Evolutionary conservation across 1,284 basidiomycete genomes (phyloP).

Genomic region (Naganishia sp.): DNA sequence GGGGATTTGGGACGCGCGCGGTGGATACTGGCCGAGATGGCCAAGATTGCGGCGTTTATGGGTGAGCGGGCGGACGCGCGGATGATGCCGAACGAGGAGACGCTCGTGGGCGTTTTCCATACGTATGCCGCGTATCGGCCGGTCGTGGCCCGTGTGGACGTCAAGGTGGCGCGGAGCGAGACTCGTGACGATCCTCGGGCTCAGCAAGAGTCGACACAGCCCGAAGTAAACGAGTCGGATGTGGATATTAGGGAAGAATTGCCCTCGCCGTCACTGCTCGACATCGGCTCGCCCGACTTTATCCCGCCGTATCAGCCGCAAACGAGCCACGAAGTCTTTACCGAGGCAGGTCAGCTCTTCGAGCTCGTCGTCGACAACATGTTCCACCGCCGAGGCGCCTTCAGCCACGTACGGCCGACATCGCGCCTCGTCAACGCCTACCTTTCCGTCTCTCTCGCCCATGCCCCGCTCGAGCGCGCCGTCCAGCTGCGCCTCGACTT

Average conservation of each 20-base stretch:
- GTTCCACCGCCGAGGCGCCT: constrained; percentile 46
- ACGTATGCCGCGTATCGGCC: constrained; percentile 80
- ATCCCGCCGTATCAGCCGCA: constrained; percentile 59
- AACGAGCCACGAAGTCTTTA: constrained; percentile 69
- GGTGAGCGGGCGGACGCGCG: constrained; percentile 32
- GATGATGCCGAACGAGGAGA: constrained; percentile 64
- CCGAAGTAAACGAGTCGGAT: constrained; percentile 10
- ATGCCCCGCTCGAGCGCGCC: constrained; percentile 58
- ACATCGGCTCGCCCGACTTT: constrained; percentile 33
- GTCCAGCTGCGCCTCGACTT: constrained; percentile 41
- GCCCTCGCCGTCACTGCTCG: constrained; percentile 18
- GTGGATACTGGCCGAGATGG: constrained; percentile 82
- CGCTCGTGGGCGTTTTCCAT: constrained; percentile 82
- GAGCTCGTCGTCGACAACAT: constrained; percentile 64
- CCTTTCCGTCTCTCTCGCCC: constrained; percentile 66
- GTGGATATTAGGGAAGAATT: constrained; percentile 23
- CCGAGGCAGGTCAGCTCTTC: constrained; percentile 72
- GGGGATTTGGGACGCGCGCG: constrained; percentile 79
- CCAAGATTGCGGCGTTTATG: constrained; percentile 36
- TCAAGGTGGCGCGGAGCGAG: constrained; percentile 18
- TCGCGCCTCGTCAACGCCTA: constrained; percentile 77
- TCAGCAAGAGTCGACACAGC: constrained; percentile 8
- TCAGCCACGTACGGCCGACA: constrained; percentile 64
- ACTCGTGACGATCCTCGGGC: constrained; percentile 34
- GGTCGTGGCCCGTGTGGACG: constrained; percentile 37